phyloP scores from a whole-genome alignment of 2,329 filamentous ascomycete species.

The Hypoxylon sp. region DNA sequence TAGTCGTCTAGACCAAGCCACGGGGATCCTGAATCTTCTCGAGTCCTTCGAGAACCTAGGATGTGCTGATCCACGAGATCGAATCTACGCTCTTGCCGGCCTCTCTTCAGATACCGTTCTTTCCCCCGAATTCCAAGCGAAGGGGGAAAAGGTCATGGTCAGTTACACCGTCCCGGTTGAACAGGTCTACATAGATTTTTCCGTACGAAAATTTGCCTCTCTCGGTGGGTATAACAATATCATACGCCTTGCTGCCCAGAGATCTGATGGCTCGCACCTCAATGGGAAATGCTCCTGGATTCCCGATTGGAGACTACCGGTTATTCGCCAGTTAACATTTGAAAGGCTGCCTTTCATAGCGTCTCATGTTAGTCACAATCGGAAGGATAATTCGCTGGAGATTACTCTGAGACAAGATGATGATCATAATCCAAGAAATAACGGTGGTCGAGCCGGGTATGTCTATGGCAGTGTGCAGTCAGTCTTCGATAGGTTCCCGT shows the following conservation, averaged over 20 bases:
- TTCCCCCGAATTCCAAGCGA: not conserved
- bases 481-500: not conserved
- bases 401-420: not conserved
- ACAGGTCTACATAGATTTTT: not conserved
- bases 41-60: not conserved
- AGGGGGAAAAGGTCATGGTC: not conserved
- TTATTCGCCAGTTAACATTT: not conserved
- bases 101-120: not conserved
- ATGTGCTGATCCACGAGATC: not conserved
- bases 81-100: not conserved
- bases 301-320: not conserved
- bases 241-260: not conserved
- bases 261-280: not conserved
- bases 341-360: not conserved
- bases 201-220: not conserved
- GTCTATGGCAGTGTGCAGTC: not conserved
- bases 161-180: not conserved
- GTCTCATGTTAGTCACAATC: not conserved
- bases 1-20: not conserved
- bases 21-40: not conserved
- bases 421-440: not conserved
- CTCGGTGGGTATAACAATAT: not conserved
- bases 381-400: not conserved
- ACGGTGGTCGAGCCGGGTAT: not conserved
- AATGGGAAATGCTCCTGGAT: constrained; percentile 2